Conservation (phyloP, 75 land plant species). For the Cupressus sempervirens region DNA sequence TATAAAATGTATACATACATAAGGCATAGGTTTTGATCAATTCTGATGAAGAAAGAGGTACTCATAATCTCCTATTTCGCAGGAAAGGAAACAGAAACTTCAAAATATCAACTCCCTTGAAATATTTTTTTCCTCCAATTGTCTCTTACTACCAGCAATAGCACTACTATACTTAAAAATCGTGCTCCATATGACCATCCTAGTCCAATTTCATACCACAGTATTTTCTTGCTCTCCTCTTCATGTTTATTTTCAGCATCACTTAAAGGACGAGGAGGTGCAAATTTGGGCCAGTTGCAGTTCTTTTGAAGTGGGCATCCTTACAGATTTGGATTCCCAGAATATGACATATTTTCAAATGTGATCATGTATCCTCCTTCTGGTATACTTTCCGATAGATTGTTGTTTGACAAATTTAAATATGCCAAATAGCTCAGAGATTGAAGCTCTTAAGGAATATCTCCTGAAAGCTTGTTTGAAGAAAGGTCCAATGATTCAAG, state of each 20-base stretch:
- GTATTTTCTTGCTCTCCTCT: too few species aligned
- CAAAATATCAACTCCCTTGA: background rate
- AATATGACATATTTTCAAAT: too few species aligned
- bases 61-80: background rate
- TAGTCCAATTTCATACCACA: background rate
- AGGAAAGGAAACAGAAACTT: background rate
- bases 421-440: constrained; percentile 25
- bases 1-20: too few species aligned
- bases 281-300: too few species aligned
- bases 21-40: too few species aligned
- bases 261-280: too few species aligned
- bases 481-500: constrained; percentile 47
- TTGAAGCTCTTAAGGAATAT: constrained; percentile 47
- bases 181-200: background rate
- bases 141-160: background rate
- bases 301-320: too few species aligned
- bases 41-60: background rate
- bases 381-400: constrained; percentile 28
- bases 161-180: background rate
- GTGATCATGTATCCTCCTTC: too few species aligned
- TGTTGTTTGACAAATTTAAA: constrained; percentile 54
- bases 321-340: too few species aligned
- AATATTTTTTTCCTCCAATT: background rate
- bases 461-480: constrained; percentile 49
- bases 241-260: too few species aligned